Percentiles rank a stretch among this genome's conserved stretches.
These are phyloP conservation scores for Prunus dulcis DNA, from an alignment of 306 rosid species.

Conservation along the genomic window DNA sequence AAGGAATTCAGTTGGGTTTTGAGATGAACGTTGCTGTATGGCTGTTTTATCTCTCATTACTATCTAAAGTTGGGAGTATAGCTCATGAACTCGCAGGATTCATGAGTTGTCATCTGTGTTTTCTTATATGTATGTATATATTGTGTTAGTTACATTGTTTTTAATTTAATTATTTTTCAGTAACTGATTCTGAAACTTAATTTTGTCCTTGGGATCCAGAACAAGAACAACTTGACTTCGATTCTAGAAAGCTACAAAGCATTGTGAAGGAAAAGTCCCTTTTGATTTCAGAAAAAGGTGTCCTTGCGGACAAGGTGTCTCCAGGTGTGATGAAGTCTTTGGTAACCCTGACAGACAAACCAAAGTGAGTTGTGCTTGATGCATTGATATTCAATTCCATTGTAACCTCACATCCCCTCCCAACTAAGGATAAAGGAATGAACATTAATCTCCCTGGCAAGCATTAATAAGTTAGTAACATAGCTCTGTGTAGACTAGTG, in stretches of 20 bases:
- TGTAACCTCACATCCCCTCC: slow-evolving; percentile 4
- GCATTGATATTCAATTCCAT: background rate
- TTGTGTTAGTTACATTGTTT: background rate
- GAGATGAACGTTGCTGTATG: background rate
- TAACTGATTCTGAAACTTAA: slow-evolving; percentile 1
- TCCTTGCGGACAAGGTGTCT: slow-evolving; percentile 64
- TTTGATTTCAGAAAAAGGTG: slow-evolving; percentile 75
- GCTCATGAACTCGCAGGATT: background rate
- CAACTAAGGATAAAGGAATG: background rate
- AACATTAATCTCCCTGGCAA: background rate
- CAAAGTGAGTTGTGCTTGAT: slow-evolving; percentile 35
- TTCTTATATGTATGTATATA: background rate
- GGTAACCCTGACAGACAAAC: slow-evolving; percentile 67
- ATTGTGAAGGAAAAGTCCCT: slow-evolving; percentile 73
- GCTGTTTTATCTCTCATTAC: background rate
- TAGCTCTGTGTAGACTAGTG: background rate
- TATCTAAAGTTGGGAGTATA: background rate
- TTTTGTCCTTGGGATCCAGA: slow-evolving; percentile 40
- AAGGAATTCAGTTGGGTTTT: background rate
- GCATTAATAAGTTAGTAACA: background rate
- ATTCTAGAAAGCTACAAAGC: slow-evolving; percentile 70
- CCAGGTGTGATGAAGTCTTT: slow-evolving; percentile 72
- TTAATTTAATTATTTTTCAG: background rate
- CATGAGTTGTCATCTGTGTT: background rate
- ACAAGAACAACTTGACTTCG: slow-evolving; percentile 71